Base-by-base conservation (phyloP, 768 basidiomycete genomes). In the Gyrodon lividus region DNA sequence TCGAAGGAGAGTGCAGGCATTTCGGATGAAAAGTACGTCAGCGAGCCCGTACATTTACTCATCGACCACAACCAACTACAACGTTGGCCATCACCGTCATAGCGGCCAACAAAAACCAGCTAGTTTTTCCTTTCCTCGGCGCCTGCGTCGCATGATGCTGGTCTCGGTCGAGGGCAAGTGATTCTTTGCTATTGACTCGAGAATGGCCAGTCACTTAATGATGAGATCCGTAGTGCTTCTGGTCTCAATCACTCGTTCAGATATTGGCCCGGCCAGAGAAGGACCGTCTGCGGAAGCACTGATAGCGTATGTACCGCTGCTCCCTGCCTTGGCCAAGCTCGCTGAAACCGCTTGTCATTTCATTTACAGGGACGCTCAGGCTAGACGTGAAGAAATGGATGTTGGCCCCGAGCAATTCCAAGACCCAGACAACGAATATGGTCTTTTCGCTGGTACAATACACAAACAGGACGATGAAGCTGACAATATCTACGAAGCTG, bases 391-490 rank as follows among this genome's bases (percentile, higher is more conserved):
- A 71, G 95, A 96, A 60, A 73, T 82, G 0, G 92, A 95, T 47
- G 75, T 90, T 22, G 92, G 92, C 68, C 87, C 91, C 0, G 96
- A 96, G 6, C 88, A 90, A 60, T 93, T 89, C 62, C 92, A 95
- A 69, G 96, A 99, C 68, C 97, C 96, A 20, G 97, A 99, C 65
- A 96, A 98, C 67, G 95, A 98, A 73, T 87, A 86, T 58, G 96
- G 96, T 22, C 78, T 98, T 6, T 98, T 99, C 65, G 91, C 94
- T 4, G 94, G 95, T 12, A 95, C 89, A 8, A 91, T 92, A 0
- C 98, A 99, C 66, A 95, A 99, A 67, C 87, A 89, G 50, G 97
- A 98, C 58, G 97, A 99, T 55, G 95, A 98, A 68, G 97, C 96
- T 0, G 96, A 98, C 69, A 81, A 80, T 65, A 97, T 97, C 46